Evolutionary conservation across 1,139 yeast genomes (phyloP).

Genomic region (Citeromyces hawaiiensis): DNA sequence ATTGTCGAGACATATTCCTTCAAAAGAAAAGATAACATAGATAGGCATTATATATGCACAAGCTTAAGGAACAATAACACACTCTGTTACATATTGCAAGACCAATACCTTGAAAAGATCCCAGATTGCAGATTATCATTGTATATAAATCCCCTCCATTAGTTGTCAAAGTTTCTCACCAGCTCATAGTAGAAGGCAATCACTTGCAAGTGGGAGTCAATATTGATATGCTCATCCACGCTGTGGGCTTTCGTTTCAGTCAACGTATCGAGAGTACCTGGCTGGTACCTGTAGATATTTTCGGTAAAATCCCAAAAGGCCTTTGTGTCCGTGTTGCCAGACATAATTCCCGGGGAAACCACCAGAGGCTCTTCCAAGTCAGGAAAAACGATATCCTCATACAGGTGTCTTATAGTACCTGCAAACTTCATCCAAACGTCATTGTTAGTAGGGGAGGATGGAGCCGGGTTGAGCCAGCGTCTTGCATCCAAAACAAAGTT

Average conservation of each 20-base stretch:
- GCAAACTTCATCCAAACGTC: slow-evolving; percentile 29
- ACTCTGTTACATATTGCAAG: too few relatives aligned
- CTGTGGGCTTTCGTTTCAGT: slow-evolving; percentile 28
- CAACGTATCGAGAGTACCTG: slow-evolving; percentile 14
- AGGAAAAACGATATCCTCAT: slow-evolving; percentile 30
- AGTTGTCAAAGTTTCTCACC: slow-evolving; percentile 12
- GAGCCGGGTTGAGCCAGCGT: slow-evolving; percentile 23
- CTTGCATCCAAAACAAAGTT: not conserved
- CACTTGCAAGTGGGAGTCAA: slow-evolving; percentile 40
- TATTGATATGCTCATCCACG: slow-evolving; percentile 42
- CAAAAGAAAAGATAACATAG: too few relatives aligned
- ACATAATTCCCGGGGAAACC: slow-evolving; percentile 53
- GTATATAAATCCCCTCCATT: too few relatives aligned
- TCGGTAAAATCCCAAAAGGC: slow-evolving; percentile 65
- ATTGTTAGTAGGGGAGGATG: slow-evolving; percentile 27
- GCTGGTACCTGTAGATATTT: slow-evolving; percentile 58
- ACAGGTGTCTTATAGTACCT: slow-evolving; percentile 31
- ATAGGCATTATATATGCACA: too few relatives aligned
- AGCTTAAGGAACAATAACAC: too few relatives aligned
- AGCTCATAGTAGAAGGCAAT: slow-evolving; percentile 50
- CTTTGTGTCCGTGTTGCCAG: slow-evolving; percentile 79
- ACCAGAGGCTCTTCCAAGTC: slow-evolving; percentile 18
- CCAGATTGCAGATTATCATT: too few relatives aligned
- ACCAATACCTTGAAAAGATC: too few relatives aligned
- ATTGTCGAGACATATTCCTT: too few relatives aligned